These are phyloP conservation scores for Antitrichia curtipendula DNA, from an alignment of 225 moss, liverwort and hornwort species.

Conservation along the genomic window DNA sequence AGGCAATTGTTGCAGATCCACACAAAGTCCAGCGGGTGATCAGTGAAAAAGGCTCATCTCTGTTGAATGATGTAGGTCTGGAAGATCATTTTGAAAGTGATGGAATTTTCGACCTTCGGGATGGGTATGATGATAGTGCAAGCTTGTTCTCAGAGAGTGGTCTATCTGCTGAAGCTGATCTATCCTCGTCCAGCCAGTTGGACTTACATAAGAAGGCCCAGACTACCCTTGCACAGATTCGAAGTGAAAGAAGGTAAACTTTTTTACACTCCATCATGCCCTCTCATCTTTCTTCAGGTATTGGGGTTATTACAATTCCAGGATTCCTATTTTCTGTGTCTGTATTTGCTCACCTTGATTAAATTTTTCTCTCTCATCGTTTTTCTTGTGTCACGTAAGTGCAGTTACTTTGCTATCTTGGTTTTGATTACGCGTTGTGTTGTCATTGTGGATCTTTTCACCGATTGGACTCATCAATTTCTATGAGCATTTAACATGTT, in stretches of 20 bases:
- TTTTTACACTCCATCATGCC: not conserved
- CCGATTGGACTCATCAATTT: not conserved
- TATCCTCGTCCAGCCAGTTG: constrained; percentile 23
- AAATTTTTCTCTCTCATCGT: not conserved
- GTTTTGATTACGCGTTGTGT: not conserved
- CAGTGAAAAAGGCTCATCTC: constrained; percentile 20
- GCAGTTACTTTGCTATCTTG: not conserved
- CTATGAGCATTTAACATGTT: not conserved
- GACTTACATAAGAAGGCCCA: constrained; percentile 30
- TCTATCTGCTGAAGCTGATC: constrained; percentile 45
- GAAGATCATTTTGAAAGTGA: constrained; percentile 59
- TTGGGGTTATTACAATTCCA: not conserved
- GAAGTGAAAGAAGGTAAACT: constrained; percentile 29
- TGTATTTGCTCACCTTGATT: not conserved
- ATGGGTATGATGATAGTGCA: constrained; percentile 50
- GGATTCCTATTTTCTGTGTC: not conserved
- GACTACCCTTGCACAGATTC: constrained; percentile 1
- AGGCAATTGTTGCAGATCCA: constrained; percentile 6
- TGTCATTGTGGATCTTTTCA: not conserved
- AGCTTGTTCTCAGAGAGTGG: constrained; percentile 56
- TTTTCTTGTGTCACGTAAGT: not conserved
- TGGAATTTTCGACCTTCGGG: constrained; percentile 51
- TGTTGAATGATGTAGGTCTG: constrained; percentile 54
- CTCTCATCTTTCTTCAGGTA: not conserved
- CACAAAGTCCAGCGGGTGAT: constrained; percentile 16